Evolutionary conservation across 2,329 filamentous ascomycete species (phyloP).

Genomic region (Cryphonectria carpinicola): DNA sequence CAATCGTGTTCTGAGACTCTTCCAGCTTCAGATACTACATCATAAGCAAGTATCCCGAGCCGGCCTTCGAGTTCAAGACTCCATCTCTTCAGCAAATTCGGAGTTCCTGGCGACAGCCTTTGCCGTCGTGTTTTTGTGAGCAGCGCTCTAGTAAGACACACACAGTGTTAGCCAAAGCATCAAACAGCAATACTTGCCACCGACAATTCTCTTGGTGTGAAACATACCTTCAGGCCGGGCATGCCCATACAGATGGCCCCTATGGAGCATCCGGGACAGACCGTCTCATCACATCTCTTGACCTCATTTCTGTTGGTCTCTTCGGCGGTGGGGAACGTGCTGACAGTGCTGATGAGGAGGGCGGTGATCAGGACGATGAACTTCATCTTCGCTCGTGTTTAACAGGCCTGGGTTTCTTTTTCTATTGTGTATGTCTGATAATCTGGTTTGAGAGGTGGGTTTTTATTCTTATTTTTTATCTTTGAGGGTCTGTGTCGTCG

Average conservation of each 20-base stretch:
- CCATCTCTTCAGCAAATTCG: background rate
- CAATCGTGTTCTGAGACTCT: background rate
- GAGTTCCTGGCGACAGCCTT: background rate
- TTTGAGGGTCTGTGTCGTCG: background rate
- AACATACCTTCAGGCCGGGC: background rate
- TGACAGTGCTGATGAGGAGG: conserved; percentile 13
- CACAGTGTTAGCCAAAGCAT: background rate
- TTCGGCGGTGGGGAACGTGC: background rate
- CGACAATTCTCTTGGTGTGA: background rate
- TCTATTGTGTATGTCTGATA: background rate
- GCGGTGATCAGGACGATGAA: conserved; percentile 2
- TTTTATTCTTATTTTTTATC: background rate
- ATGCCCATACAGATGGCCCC: conserved; percentile 6
- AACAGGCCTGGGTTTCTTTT: no score
- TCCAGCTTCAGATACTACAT: background rate
- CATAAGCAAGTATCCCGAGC: background rate
- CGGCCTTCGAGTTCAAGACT: background rate
- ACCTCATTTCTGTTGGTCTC: background rate
- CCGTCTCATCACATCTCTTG: conserved; percentile 8
- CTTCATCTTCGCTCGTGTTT: conserved; percentile 5
- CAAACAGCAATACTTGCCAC: background rate
- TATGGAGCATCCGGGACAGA: background rate
- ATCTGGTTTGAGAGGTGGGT: background rate
- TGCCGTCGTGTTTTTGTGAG: background rate
- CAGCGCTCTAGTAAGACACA: background rate